Evolutionary conservation across 2,329 filamentous ascomycete genomes (phyloP), one percentile per base, ranked within the genome.

Genomic region (Phyllosticta citribraziliensis): DNA sequence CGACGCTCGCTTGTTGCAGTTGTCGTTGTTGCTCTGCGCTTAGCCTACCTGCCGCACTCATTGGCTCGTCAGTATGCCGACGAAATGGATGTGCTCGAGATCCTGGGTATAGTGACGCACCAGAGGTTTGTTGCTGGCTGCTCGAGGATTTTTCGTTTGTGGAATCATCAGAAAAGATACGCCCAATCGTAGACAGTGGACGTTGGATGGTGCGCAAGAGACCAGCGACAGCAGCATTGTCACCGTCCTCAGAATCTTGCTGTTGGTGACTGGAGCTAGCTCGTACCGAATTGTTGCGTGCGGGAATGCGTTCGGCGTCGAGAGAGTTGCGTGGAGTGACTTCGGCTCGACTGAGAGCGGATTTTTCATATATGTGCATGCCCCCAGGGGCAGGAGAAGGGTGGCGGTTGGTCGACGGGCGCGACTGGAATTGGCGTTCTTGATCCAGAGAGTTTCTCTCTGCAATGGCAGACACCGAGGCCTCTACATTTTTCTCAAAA

Each of bases 401-500:
- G 66, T 71, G 69, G 55, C 68, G 68, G 64, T 68, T 74, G 69
- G 55, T 66, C 65, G 10, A 63, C 61, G 54, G 66, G 56, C 57
- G 53, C 35, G 51, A 57, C 27, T 57, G 60, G 30, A 61, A 52
- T 57, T 70, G 70, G 9, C 65, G 56, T 52, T 70, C 68, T 30
- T 67, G 58, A 57, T 74, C 78, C 63, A 80, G 77, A 62, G 85
- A 83, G 69, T 97, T 91, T 69, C 89, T 90, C 75, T 97, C 93
- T 2, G 94, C 93, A 66, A 99, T 99, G 52, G 89, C 90, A 5
- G 91, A 96, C 2, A 99, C 95, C 8, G 94, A 92, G 3, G 88
- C 88, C 76, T 99, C 94, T n/a, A 99, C 95, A 66, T 96, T 92
- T 70, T 84, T 84, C 72, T 99, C 94, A 69, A 99, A 99, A 47